Evolutionary conservation across 352 stramenopile genomes (phyloP).

Genomic region (Phytophthora pluvialis): DNA sequence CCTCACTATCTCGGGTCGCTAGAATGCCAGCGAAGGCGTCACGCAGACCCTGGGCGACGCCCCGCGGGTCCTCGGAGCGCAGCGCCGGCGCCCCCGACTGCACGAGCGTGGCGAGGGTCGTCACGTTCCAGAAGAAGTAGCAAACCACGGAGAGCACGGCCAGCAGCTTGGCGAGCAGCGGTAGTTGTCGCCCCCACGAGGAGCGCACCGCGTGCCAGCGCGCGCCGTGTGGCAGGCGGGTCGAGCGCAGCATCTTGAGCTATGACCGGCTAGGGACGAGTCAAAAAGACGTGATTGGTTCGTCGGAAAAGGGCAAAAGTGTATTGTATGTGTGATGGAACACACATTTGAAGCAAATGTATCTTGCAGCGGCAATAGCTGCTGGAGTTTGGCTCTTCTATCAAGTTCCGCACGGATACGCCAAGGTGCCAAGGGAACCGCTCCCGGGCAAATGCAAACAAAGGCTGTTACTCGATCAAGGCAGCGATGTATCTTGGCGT

Average conservation of each 20-base stretch:
- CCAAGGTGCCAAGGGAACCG: too few species aligned
- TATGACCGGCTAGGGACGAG: too few species aligned
- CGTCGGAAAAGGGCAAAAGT: too few species aligned
- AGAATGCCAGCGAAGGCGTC: conserved; percentile 14
- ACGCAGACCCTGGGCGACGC: conserved; percentile 13
- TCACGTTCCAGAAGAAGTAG: conserved; percentile 68
- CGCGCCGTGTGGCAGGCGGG: conserved; percentile 27
- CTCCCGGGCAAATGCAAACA: too few species aligned
- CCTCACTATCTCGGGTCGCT: conserved; percentile 12
- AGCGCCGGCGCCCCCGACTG: conserved; percentile 21
- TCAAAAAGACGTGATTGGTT: too few species aligned
- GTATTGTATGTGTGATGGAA: too few species aligned
- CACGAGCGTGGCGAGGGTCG: conserved; percentile 43
- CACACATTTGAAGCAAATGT: too few species aligned
- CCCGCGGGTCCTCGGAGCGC: conserved; percentile 12
- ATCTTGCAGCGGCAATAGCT: too few species aligned
- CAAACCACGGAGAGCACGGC: conserved; percentile 34
- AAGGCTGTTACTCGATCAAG: too few species aligned
- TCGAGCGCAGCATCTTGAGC: conserved; percentile 27
- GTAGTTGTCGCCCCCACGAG: conserved; percentile 27
- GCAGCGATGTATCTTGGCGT: too few species aligned
- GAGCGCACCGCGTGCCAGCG: conserved; percentile 32
- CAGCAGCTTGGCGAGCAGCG: conserved; percentile 36
- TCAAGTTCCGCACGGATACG: too few species aligned
- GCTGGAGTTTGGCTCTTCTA: too few species aligned